phyloP scores from a whole-genome alignment of 495 filamentous ascomycete genomes.

The Aspergillus diversus region DNA sequence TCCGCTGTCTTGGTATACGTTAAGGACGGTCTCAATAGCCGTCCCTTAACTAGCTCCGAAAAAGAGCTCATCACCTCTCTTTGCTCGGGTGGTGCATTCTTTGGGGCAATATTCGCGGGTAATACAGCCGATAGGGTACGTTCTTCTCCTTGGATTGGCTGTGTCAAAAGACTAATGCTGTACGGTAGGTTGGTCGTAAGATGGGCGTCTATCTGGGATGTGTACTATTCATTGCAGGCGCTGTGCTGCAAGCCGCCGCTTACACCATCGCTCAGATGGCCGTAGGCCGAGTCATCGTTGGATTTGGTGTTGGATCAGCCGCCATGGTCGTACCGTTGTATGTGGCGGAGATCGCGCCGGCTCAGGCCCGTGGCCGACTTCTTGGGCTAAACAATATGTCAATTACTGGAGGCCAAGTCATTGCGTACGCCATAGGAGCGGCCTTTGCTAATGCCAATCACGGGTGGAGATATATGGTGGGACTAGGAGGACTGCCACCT shows the following conservation, averaged over 20 bases:
- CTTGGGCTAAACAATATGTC: constrained; percentile 61
- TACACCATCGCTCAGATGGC: constrained; percentile 55
- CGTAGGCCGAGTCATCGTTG: constrained; percentile 54
- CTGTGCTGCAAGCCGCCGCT: constrained; percentile 48
- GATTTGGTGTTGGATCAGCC: constrained; percentile 58
- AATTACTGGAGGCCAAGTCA: constrained; percentile 57
- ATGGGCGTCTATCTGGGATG: constrained; percentile 54
- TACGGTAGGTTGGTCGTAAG: constrained; percentile 47
- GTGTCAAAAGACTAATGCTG: not conserved
- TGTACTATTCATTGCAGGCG: constrained; percentile 51
- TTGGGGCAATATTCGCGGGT: constrained; percentile 57
- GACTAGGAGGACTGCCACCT: constrained; percentile 53
- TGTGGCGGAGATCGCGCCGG: constrained; percentile 52
- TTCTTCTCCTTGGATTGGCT: not conserved
- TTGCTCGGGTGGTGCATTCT: constrained; percentile 52
- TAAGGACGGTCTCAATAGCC: constrained; percentile 31
- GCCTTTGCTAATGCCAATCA: constrained; percentile 50
- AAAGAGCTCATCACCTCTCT: constrained; percentile 55
- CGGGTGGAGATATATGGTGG: constrained; percentile 60
- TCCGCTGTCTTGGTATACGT: constrained; percentile 50
- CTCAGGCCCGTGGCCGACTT: constrained; percentile 56
- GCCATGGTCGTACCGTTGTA: constrained; percentile 54
- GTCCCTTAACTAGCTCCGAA: constrained; percentile 34
- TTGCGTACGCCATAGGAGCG: constrained; percentile 57
- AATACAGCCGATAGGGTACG: constrained; percentile 47